Evolutionary conservation across 768 basidiomycete species (phyloP), one percentile per base, ranked within the genome.

Genomic region (Xerocomellus chrysenteron): DNA sequence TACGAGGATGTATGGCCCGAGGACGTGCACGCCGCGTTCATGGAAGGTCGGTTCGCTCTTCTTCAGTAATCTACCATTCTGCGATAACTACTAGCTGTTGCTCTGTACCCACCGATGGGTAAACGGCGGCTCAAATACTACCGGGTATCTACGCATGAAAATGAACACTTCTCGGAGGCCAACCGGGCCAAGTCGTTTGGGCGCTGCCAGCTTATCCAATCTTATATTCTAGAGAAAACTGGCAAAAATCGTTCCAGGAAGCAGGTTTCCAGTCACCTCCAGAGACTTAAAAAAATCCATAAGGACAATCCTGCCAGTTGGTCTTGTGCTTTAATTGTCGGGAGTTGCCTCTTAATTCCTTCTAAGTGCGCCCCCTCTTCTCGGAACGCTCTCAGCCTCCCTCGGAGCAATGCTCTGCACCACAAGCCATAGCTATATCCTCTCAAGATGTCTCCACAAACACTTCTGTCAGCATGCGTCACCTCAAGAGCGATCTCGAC

Each of bases 211-310:
- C 67, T 75, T 21, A 76, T 75, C 35, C 74, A 76, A 32, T 72
- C 73, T 1, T 75, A 76, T 44, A 66, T 75, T 33, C 54, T 73
- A 24, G 70, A 75, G 46, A 74, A 73, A 56, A 75, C 74, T 14
- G 74, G 74, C 14, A 75, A 68, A 57, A 73, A 65, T 55, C 72
- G 74, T 16, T 74, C 74, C 37, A 64, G 74, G 54, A 75, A 75
- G 59, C 74, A 75, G 54, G 75, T 75, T 33, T 76, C 74, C 26
- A 75, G 74, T 56, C 75, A 76, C 39, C 66, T 75, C 45, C 74
- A 75, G 59, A 61, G 75, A 47, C 50, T 75, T 14, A 74, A 76
- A 50, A 75, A 70, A 36, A 66, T 66, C 12, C 63, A 73, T 13
- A 71, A 66, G 43, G 61, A 72, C 47, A 65, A 74, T 45, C 66